These are phyloP conservation scores for Paracoccidioides brasiliensis DNA, from an alignment of 2,329 filamentous ascomycete species.

Conservation along the genomic window DNA sequence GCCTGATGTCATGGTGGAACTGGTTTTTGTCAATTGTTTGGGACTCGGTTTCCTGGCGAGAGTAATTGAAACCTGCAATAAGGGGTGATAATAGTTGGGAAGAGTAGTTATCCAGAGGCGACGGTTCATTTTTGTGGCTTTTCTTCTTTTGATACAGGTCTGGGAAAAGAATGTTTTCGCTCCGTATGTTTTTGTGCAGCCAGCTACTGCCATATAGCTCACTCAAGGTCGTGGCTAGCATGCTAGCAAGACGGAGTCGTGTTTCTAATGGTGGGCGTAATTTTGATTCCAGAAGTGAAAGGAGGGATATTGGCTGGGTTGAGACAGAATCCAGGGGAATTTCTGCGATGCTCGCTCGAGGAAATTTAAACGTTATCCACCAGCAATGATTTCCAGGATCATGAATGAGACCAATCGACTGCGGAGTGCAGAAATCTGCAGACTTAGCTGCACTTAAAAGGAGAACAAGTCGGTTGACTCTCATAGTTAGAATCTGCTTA, in stretches of 20 bases:
- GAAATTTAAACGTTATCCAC: constrained; percentile 2
- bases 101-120: neutral
- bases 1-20: neutral
- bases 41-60: neutral
- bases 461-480: neutral
- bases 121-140: neutral
- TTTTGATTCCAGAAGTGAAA: neutral
- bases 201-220: constrained; percentile 1
- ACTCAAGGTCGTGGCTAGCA: neutral
- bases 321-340: neutral
- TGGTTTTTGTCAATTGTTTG: constrained; percentile 2
- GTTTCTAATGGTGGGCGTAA: neutral
- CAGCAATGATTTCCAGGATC: constrained; percentile 1
- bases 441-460: neutral
- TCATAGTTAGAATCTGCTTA: neutral
- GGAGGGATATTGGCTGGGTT: neutral
- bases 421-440: neutral
- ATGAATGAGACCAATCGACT: neutral
- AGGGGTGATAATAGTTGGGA: neutral
- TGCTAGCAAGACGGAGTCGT: neutral
- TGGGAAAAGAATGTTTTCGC: constrained; percentile 1
- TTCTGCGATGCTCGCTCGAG: neutral
- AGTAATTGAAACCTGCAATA: constrained; percentile 1
- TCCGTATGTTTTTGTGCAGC: constrained; percentile 1
- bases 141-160: neutral